These are phyloP conservation scores for Osmanthus fragrans DNA, from an alignment of 257 asterid species.

Conservation along the genomic window DNA sequence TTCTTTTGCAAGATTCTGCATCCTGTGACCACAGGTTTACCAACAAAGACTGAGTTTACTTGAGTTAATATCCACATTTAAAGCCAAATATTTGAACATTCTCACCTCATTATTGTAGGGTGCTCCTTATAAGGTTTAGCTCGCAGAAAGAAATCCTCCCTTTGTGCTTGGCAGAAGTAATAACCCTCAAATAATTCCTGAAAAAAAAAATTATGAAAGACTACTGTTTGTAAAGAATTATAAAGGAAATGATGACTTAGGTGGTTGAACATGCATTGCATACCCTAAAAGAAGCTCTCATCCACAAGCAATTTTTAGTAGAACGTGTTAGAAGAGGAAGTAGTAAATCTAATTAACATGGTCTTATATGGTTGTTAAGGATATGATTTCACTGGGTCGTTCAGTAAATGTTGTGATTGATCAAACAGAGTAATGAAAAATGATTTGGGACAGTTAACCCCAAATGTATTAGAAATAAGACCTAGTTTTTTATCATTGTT, in stretches of 20 bases:
- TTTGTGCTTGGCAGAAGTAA: constrained; percentile 99
- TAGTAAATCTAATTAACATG: background rate
- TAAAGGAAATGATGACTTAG: background rate
- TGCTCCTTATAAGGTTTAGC: constrained; percentile 88
- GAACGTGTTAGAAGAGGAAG: background rate
- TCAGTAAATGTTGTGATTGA: background rate
- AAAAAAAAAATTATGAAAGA: constrained; percentile 6
- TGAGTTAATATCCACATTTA: constrained; percentile 4
- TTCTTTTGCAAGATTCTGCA: constrained; percentile 94
- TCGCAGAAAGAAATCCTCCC: constrained; percentile 73
- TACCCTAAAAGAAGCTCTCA: background rate
- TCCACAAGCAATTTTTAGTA: background rate
- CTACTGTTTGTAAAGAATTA: background rate
- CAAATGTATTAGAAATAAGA: background rate
- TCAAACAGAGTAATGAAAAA: background rate
- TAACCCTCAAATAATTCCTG: constrained; percentile 97
- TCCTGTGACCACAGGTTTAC: constrained; percentile 43
- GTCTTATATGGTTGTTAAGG: background rate
- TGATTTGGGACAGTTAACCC: background rate
- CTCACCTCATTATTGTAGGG: constrained; percentile 80
- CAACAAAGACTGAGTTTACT: constrained; percentile 5
- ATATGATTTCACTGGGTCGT: background rate
- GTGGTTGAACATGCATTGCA: background rate
- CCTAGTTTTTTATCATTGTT: background rate
- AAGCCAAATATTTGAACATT: constrained; percentile 14